phyloP scores from a whole-genome alignment of 176 grass and related monocot species.

The Hyparrhenia diplandra region DNA sequence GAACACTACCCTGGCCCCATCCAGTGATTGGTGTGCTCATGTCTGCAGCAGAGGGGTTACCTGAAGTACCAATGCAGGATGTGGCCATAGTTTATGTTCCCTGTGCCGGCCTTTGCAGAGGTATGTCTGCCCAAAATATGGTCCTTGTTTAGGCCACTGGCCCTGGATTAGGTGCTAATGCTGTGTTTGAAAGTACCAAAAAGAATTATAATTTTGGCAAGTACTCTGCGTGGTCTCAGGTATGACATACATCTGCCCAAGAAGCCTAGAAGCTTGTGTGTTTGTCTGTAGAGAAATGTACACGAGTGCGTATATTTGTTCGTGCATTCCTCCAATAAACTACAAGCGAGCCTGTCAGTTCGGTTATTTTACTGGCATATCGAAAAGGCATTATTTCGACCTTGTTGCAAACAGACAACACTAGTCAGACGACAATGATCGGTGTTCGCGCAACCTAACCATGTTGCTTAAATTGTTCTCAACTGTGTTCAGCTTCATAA shows the following conservation, averaged over 20 bases:
- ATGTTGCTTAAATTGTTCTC: not conserved
- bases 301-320: slow-evolving; percentile 30
- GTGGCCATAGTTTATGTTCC: slow-evolving; percentile 29
- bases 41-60: slow-evolving; percentile 34
- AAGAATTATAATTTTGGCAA: slow-evolving; percentile 34
- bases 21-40: slow-evolving; percentile 43
- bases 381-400: not conserved
- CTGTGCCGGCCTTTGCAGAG: slow-evolving; percentile 26
- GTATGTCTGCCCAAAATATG: slow-evolving; percentile 40
- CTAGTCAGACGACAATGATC: not conserved
- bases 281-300: slow-evolving; percentile 32
- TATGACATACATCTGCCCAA: slow-evolving; percentile 16
- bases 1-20: slow-evolving; percentile 3
- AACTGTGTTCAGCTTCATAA: not conserved
- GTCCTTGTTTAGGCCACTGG: slow-evolving; percentile 40
- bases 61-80: slow-evolving; percentile 34
- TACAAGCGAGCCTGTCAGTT: not conserved
- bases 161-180: slow-evolving; percentile 46
- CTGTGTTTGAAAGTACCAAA: slow-evolving; percentile 24
- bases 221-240: slow-evolving; percentile 24
- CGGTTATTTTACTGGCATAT: slow-evolving; percentile 9
- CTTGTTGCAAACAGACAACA: not conserved
- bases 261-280: slow-evolving; percentile 36
- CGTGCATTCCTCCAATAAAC: slow-evolving; percentile 19
- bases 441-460: not conserved